Evolutionary conservation across 768 basidiomycete species (phyloP).

Genomic region (Collybia sp.): DNA sequence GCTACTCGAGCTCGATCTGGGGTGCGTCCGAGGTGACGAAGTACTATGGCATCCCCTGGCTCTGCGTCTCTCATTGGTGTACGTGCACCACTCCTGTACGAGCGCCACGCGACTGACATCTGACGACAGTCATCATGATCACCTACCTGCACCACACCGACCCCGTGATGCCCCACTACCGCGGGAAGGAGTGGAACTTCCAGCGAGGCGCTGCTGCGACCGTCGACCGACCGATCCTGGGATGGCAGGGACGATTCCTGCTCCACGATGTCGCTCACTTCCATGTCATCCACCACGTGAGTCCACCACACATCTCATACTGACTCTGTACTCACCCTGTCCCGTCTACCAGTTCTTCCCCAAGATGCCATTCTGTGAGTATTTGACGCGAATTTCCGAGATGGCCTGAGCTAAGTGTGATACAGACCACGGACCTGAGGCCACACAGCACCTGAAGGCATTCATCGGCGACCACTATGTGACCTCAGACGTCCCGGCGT

Average conservation of each 20-base stretch:
- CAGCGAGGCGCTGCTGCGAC: constrained; percentile 44
- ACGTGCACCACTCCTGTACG: background rate
- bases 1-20: constrained; percentile 15
- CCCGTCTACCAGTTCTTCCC: constrained; percentile 32
- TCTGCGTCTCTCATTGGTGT: background rate
- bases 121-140: background rate
- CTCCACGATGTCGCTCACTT: constrained; percentile 43
- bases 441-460: constrained; percentile 29
- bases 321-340: background rate
- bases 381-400: background rate
- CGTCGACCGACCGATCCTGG: constrained; percentile 40
- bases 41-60: constrained; percentile 12
- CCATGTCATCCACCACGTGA: constrained; percentile 36
- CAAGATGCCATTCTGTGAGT: constrained; percentile 37
- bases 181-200: constrained; percentile 38
- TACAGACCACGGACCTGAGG: constrained; percentile 32
- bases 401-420: background rate
- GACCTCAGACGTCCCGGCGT: constrained; percentile 16
- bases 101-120: background rate
- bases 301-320: constrained; percentile 4
- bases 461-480: constrained; percentile 35
- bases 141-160: constrained; percentile 34
- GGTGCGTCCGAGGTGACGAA: constrained; percentile 19
- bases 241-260: constrained; percentile 47
- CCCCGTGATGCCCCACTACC: constrained; percentile 42